Evolutionary conservation across 495 filamentous ascomycete species (phyloP).

Genomic region (Lophiotrema nucula): DNA sequence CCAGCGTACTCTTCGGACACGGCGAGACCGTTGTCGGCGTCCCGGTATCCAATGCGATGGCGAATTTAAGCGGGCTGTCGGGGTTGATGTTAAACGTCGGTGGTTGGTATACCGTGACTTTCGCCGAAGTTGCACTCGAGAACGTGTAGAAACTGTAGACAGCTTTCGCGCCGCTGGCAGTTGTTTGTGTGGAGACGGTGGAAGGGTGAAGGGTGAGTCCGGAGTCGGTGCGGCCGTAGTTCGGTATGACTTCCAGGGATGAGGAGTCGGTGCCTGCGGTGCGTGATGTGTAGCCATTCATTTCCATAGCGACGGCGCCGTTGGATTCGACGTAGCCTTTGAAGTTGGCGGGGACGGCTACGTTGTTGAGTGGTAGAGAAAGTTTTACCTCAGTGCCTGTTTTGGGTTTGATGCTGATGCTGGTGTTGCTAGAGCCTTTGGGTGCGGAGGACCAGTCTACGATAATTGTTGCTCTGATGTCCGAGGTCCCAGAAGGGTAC

Average conservation of each 20-base stretch:
- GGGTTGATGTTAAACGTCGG: slow-evolving; percentile 25
- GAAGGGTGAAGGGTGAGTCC: slow-evolving; percentile 21
- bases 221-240: slow-evolving; percentile 26
- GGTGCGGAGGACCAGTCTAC: slow-evolving; percentile 26
- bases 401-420: slow-evolving; percentile 19
- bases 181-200: slow-evolving; percentile 9
- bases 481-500: slow-evolving; percentile 22
- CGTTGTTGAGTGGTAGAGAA: slow-evolving; percentile 15
- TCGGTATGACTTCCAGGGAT: slow-evolving; percentile 16
- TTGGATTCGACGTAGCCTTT: slow-evolving; percentile 28
- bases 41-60: slow-evolving; percentile 18
- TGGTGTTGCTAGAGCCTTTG: slow-evolving; percentile 13
- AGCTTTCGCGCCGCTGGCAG: slow-evolving; percentile 10
- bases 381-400: slow-evolving; percentile 18
- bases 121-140: neutral
- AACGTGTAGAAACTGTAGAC: slow-evolving; percentile 22
- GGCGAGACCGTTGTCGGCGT: slow-evolving; percentile 22
- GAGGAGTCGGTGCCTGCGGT: neutral
- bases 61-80: slow-evolving; percentile 9
- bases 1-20: slow-evolving; percentile 6
- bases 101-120: slow-evolving; percentile 20
- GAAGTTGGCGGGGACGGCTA: slow-evolving; percentile 11
- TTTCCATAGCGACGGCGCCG: slow-evolving; percentile 28
- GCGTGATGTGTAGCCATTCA: slow-evolving; percentile 8
- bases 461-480: slow-evolving; percentile 12